phyloP scores from a whole-genome alignment of 2,329 filamentous ascomycete genomes.

The Curvularia hawaiiensis region DNA sequence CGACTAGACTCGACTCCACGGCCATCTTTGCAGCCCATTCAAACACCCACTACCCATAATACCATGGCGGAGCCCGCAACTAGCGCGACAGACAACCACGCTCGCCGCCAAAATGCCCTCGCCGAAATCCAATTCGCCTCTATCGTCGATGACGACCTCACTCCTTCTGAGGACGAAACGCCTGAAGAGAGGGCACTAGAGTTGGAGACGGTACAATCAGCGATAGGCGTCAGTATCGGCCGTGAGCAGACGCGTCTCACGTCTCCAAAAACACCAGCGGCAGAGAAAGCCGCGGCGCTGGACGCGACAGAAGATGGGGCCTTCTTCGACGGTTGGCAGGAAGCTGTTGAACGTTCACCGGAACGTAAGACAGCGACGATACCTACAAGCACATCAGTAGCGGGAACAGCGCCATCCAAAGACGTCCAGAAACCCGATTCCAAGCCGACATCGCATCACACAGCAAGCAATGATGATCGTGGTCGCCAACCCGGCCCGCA shows the following conservation, averaged over 20 bases:
- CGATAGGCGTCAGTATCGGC: conserved; percentile 65
- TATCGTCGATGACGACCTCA: conserved; percentile 47
- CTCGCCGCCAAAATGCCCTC: conserved; percentile 45
- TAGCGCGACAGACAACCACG: conserved; percentile 8
- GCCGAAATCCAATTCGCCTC: conserved; percentile 50
- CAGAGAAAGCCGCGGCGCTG: conserved; percentile 63
- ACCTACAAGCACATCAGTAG: neutral
- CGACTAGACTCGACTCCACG: conserved; percentile 20
- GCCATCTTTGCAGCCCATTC: conserved; percentile 10
- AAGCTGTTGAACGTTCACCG: conserved; percentile 13
- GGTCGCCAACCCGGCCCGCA: conserved; percentile 19
- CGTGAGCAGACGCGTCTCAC: conserved; percentile 61
- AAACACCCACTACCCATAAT: conserved; percentile 8
- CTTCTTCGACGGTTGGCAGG: conserved; percentile 54
- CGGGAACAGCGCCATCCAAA: neutral
- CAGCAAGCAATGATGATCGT: conserved; percentile 11
- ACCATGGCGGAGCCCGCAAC: conserved; percentile 30
- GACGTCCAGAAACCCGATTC: neutral
- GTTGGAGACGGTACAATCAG: conserved; percentile 49
- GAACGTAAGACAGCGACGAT: neutral
- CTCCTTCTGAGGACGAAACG: conserved; percentile 54
- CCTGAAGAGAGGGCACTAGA: conserved; percentile 36
- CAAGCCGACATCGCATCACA: neutral
- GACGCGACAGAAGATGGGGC: conserved; percentile 52
- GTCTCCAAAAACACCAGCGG: conserved; percentile 61